Conservation (phyloP, 495 filamentous ascomycete species). For the Acidiella bohemica region DNA sequence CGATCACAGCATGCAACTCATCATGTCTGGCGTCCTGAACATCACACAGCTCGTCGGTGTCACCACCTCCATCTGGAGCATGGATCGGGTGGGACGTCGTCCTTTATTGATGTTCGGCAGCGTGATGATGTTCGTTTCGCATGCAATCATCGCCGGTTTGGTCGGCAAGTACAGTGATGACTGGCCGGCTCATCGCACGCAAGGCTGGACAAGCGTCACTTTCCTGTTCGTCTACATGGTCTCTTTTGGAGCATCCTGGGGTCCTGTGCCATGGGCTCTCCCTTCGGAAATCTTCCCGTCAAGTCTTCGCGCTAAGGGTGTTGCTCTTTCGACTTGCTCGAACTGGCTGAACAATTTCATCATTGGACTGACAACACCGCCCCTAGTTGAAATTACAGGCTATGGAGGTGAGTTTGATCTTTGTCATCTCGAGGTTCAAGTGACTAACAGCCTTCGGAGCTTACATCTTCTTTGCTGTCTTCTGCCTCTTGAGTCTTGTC, state of each 20-base stretch:
- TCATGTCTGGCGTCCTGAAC: conserved; percentile 48
- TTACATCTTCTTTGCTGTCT: conserved; percentile 44
- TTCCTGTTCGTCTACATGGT: conserved; percentile 14
- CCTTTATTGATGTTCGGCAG: conserved; percentile 22
- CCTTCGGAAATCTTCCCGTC: conserved; percentile 20
- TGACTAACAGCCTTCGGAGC: background rate
- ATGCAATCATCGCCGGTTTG: conserved; percentile 25
- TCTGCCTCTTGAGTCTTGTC: conserved; percentile 40
- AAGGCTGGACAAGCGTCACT: conserved; percentile 25
- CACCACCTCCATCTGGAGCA: conserved; percentile 18
- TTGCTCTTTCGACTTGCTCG: conserved; percentile 23
- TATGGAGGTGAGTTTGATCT: conserved; percentile 31
- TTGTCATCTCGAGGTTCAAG: background rate
- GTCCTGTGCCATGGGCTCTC: conserved; percentile 21
- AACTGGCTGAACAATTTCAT: conserved; percentile 13
- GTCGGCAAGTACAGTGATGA: conserved; percentile 21
- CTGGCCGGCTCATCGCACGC: conserved; percentile 21
- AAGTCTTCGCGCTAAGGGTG: conserved; percentile 35
- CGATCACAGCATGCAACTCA: conserved; percentile 40
- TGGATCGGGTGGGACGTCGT: conserved; percentile 26
- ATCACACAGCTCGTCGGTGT: conserved; percentile 33
- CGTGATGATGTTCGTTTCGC: conserved; percentile 21
- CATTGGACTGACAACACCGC: conserved; percentile 36
- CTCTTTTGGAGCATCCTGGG: conserved; percentile 21
- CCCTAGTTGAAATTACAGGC: conserved; percentile 40